These are phyloP conservation scores for Puccinia triticina DNA, from an alignment of 1,284 basidiomycete genomes.

Conservation along the genomic window DNA sequence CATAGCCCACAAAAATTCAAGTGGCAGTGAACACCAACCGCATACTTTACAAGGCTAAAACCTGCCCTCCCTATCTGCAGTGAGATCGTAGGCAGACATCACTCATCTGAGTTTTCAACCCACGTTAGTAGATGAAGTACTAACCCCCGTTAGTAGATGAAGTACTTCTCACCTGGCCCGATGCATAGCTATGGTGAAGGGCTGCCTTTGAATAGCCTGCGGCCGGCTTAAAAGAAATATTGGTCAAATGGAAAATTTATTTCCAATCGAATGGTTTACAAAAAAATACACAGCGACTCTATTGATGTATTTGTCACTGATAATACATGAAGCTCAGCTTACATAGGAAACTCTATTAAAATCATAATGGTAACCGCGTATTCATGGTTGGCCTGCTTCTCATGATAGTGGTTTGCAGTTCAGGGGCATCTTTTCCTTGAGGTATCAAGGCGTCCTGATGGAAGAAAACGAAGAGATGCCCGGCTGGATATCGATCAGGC, in stretches of 20 bases:
- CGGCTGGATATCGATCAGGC: not conserved
- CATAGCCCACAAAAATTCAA: too few relatives aligned
- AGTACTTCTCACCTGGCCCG: too few relatives aligned
- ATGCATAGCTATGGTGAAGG: too few relatives aligned
- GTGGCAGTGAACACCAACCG: too few relatives aligned
- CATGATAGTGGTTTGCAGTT: constrained; percentile 17
- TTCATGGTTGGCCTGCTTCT: not conserved
- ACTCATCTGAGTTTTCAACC: too few relatives aligned
- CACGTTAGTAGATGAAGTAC: too few relatives aligned
- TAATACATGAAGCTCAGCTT: constrained; percentile 25
- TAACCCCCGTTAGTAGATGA: too few relatives aligned
- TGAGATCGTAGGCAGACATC: too few relatives aligned
- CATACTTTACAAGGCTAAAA: too few relatives aligned
- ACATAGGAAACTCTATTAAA: constrained; percentile 7
- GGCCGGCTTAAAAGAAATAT: not conserved
- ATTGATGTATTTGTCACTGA: constrained; percentile 26
- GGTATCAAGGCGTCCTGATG: not conserved
- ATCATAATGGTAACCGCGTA: not conserved
- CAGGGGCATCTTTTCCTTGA: not conserved
- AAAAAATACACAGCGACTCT: constrained; percentile 10
- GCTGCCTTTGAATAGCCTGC: too few relatives aligned
- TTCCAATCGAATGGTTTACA: constrained; percentile 8
- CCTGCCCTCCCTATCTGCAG: too few relatives aligned
- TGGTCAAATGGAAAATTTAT: not conserved
- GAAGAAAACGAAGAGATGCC: not conserved